These are phyloP conservation scores for Salix koriyanagi DNA, from an alignment of 345 rosid genomes.

Conservation along the genomic window DNA sequence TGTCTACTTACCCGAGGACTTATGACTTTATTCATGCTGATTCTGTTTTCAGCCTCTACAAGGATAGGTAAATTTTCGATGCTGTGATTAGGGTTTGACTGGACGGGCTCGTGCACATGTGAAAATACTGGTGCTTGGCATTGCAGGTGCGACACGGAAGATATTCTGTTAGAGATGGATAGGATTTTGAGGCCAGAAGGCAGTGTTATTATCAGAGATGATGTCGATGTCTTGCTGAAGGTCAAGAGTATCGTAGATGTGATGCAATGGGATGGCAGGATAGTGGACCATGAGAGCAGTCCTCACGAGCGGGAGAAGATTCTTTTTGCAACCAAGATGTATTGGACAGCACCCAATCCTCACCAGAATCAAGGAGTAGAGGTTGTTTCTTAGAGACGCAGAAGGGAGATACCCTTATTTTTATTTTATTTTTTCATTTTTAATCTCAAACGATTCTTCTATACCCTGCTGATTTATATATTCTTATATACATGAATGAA, in stretches of 20 bases:
- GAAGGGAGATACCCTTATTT: neutral
- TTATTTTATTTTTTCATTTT: neutral
- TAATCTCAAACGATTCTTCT: neutral
- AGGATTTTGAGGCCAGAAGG: constrained; percentile 85
- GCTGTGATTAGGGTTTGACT: too few species aligned
- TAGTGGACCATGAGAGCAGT: constrained; percentile 73
- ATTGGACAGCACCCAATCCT: constrained; percentile 60
- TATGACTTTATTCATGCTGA: constrained; percentile 83
- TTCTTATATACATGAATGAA: too few species aligned
- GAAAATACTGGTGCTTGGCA: neutral
- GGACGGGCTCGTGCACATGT: too few species aligned
- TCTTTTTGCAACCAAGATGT: constrained; percentile 66
- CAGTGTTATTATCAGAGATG: constrained; percentile 78
- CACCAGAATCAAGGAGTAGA: neutral
- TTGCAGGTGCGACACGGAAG: constrained; percentile 68
- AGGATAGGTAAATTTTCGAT: constrained; percentile 36
- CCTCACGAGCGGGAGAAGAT: constrained; percentile 74
- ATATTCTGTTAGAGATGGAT: constrained; percentile 80
- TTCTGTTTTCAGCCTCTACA: constrained; percentile 66
- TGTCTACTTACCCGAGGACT: constrained; percentile 97
- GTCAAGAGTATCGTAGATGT: constrained; percentile 52
- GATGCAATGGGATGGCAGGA: constrained; percentile 77
- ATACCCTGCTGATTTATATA: neutral
- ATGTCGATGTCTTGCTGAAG: constrained; percentile 62
- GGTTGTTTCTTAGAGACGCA: neutral